phyloP scores from a whole-genome alignment of 2,329 filamentous ascomycete genomes.

The Arthrinium puccinioides region DNA sequence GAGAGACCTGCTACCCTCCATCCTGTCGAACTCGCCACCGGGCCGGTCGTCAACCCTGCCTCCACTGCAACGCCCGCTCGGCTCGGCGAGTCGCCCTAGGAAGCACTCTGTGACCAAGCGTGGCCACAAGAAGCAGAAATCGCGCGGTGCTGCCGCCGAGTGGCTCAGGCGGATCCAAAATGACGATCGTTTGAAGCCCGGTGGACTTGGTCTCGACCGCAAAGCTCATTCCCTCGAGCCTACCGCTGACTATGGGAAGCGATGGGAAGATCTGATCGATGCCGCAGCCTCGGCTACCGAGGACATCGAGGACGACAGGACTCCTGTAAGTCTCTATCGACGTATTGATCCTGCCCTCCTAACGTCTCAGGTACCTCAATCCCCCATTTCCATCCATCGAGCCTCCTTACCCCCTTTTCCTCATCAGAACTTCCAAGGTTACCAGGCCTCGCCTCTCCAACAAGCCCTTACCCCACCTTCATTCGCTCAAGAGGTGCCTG shows the following conservation, averaged over 20 bases:
- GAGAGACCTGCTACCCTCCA: slow-evolving; percentile 74
- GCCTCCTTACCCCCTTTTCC: slow-evolving; percentile 55
- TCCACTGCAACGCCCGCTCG: slow-evolving; percentile 68
- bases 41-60: slow-evolving; percentile 80
- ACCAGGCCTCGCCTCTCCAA: slow-evolving; percentile 85
- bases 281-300: slow-evolving; percentile 87
- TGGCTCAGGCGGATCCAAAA: slow-evolving; percentile 55
- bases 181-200: slow-evolving; percentile 56
- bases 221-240: slow-evolving; percentile 87
- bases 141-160: slow-evolving; percentile 60
- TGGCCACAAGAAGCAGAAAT: slow-evolving; percentile 74
- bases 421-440: slow-evolving; percentile 59
- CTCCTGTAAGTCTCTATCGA: slow-evolving; percentile 58
- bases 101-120: slow-evolving; percentile 84
- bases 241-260: slow-evolving; percentile 71
- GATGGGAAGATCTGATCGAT: slow-evolving; percentile 95
- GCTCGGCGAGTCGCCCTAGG: slow-evolving; percentile 63
- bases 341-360: slow-evolving; percentile 35
- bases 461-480: slow-evolving; percentile 81
- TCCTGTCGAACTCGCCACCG: slow-evolving; percentile 73
- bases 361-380: slow-evolving; percentile 52
- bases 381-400: slow-evolving; percentile 55
- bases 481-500: slow-evolving; percentile 57
- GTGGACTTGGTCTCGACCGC: slow-evolving; percentile 54
- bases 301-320: slow-evolving; percentile 83